phyloP scores from a whole-genome alignment of 371 early-diverging fungal genomes.

The Blakeslea trispora region DNA sequence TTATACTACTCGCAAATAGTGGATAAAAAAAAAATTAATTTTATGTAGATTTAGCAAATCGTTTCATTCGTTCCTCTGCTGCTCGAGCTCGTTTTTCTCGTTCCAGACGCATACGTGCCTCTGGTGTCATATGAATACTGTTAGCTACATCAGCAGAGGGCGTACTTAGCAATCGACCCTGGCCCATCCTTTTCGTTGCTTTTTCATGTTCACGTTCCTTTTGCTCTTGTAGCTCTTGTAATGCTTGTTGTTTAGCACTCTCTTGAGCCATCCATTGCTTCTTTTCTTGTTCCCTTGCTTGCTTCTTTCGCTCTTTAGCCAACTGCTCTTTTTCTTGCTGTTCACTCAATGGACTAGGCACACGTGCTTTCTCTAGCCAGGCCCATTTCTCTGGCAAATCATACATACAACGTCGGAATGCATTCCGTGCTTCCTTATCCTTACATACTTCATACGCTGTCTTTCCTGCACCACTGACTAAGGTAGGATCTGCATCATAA shows the following conservation, averaged over 20 bases:
- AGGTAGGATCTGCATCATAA: conserved; percentile 80
- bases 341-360: conserved; percentile 78
- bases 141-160: conserved; percentile 16
- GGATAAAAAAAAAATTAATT: conserved; percentile 5
- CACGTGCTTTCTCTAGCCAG: conserved; percentile 63
- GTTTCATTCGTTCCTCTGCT: conserved; percentile 69
- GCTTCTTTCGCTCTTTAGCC: conserved; percentile 63
- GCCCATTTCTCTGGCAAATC: conserved; percentile 67
- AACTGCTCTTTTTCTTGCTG: conserved; percentile 73
- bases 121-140: conserved; percentile 69
- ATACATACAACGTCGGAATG: conserved; percentile 76
- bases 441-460: conserved; percentile 83
- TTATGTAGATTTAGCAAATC: conserved; percentile 1
- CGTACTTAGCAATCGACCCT: background rate
- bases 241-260: conserved; percentile 24
- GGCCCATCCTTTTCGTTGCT: conserved; percentile 11
- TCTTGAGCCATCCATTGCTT: conserved; percentile 41
- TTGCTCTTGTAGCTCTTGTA: conserved; percentile 41
- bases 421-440: conserved; percentile 76
- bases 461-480: conserved; percentile 58
- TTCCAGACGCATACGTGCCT: conserved; percentile 74
- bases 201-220: conserved; percentile 36
- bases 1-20: too few relatives aligned
- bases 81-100: conserved; percentile 84
- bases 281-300: conserved; percentile 54